Evolutionary conservation across 352 stramenopile genomes (phyloP).

Genomic region (Phytophthora sojae): DNA sequence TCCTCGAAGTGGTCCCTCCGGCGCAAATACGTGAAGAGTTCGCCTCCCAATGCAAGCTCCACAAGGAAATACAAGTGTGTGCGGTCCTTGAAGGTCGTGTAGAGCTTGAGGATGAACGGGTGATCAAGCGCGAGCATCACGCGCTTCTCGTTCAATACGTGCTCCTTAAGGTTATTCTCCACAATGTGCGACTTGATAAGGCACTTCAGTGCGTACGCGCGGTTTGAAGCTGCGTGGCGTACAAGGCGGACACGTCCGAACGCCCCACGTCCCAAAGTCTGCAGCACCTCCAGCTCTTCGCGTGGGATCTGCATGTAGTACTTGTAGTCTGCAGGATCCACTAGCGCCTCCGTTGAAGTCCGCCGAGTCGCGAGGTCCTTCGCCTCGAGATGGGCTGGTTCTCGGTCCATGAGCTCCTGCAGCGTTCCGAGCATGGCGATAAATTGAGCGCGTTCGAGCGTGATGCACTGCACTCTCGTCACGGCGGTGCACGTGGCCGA

Average conservation of each 20-base stretch:
- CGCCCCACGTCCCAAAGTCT: constrained; percentile 83
- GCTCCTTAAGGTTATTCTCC: constrained; percentile 91
- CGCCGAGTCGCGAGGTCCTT: constrained; percentile 32
- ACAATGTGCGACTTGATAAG: constrained; percentile 93
- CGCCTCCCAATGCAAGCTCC: constrained; percentile 92
- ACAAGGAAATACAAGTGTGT: constrained; percentile 93
- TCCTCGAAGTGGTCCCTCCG: constrained; percentile 79
- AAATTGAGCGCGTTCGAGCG: constrained; percentile 73
- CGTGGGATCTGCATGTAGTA: constrained; percentile 78
- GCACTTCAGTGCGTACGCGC: constrained; percentile 92
- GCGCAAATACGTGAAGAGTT: constrained; percentile 93
- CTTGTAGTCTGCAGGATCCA: constrained; percentile 64
- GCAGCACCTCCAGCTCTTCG: constrained; percentile 79
- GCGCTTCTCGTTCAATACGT: constrained; percentile 93
- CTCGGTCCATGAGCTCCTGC: constrained; percentile 81
- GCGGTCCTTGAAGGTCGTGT: constrained; percentile 90
- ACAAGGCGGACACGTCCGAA: constrained; percentile 93
- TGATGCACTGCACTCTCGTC: constrained; percentile 67
- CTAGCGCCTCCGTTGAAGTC: constrained; percentile 43
- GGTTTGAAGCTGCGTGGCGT: constrained; percentile 66
- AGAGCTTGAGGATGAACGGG: constrained; percentile 93
- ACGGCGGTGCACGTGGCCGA: constrained; percentile 92
- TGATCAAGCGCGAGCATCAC: constrained; percentile 91
- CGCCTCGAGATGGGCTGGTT: constrained; percentile 39
- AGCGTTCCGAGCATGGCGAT: constrained; percentile 83